phyloP scores from a whole-genome alignment of 768 basidiomycete genomes.

The Amanita exitialis region DNA sequence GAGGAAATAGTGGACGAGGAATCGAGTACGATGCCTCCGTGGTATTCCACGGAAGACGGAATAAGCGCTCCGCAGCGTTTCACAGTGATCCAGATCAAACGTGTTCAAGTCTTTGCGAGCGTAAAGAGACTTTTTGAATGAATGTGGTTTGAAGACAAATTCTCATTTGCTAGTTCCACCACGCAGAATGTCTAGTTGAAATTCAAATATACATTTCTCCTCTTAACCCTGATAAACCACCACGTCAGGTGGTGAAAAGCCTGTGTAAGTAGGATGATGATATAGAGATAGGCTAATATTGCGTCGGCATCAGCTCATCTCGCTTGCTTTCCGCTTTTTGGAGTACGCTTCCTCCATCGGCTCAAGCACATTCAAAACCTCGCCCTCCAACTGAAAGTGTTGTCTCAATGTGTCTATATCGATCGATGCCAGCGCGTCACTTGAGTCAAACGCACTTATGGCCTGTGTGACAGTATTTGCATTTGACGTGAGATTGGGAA shows the following conservation, averaged over 20 bases:
- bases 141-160: no score
- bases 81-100: neutral
- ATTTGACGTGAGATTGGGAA: conserved; percentile 6
- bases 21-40: no score
- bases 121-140: no score
- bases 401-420: neutral
- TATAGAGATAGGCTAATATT: neutral
- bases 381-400: neutral
- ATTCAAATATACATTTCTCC: no score
- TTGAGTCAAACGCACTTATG: conserved; percentile 3
- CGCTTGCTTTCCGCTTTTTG: no score
- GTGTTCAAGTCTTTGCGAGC: neutral
- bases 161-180: neutral
- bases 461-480: conserved; percentile 1
- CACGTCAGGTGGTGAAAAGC: neutral
- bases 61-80: conserved; percentile 2
- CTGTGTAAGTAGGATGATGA: neutral
- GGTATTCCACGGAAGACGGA: conserved; percentile 7
- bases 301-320: neutral
- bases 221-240: neutral
- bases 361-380: neutral
- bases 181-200: no score
- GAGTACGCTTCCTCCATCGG: no score
- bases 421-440: neutral
- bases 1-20: no score